phyloP scores from a whole-genome alignment of 2,329 filamentous ascomycete genomes.

The Botrytis porri region DNA sequence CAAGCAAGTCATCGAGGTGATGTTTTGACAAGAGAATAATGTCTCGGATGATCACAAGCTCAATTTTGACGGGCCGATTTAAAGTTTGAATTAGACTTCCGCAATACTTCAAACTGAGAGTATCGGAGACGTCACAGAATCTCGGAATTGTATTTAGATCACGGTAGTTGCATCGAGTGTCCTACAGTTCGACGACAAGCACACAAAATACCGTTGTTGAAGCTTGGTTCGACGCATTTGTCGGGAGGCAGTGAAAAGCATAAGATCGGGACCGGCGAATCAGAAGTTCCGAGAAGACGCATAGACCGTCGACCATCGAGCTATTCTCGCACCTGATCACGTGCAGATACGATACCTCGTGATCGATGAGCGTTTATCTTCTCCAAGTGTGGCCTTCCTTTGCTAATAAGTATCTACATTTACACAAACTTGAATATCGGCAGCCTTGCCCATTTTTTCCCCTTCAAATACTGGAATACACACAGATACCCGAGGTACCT shows the following conservation, averaged over 20 bases:
- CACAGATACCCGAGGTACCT: background rate
- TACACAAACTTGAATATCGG: no score
- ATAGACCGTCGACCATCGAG: background rate
- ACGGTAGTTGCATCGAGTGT: background rate
- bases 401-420: no score
- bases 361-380: background rate
- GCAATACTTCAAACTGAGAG: background rate
- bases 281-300: background rate
- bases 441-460: background rate
- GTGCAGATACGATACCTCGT: background rate
- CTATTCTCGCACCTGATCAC: background rate
- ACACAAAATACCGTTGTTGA: background rate
- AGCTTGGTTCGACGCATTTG: background rate
- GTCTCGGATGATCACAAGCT: constrained; percentile 11
- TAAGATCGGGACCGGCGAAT: background rate
- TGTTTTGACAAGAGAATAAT: background rate
- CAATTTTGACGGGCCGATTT: constrained; percentile 8
- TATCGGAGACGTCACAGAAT: background rate
- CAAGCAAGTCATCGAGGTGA: background rate
- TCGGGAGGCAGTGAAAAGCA: background rate
- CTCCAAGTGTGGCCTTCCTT: background rate
- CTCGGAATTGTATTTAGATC: background rate
- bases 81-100: background rate
- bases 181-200: background rate
- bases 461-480: background rate